These are phyloP conservation scores for Vitis labrusca DNA, from an alignment of 164 flowering plant species.

Conservation along the genomic window DNA sequence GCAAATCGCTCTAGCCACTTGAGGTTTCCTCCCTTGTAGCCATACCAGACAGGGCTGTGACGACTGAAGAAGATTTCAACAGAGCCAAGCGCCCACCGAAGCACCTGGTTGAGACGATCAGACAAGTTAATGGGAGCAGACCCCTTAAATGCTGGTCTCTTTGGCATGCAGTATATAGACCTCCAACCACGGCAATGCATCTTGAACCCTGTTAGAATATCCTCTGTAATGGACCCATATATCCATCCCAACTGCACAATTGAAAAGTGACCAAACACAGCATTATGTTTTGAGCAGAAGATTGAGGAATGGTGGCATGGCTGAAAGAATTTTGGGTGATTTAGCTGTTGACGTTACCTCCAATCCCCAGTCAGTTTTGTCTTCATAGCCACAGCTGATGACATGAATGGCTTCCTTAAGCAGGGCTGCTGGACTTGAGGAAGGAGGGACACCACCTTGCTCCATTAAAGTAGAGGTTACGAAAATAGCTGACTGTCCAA, in stretches of 20 bases:
- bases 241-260: constrained; percentile 87
- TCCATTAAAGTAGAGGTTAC: constrained; percentile 90
- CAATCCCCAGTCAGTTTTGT: constrained; percentile 90
- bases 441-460: constrained; percentile 93
- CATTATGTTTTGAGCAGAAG: too few relatives aligned
- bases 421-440: constrained; percentile 88
- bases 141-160: constrained; percentile 81
- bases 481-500: constrained; percentile 86
- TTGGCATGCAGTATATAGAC: constrained; percentile 90
- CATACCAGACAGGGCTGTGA: constrained; percentile 81
- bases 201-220: constrained; percentile 86
- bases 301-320: not conserved
- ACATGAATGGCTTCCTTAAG: constrained; percentile 98
- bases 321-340: not conserved
- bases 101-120: constrained; percentile 92
- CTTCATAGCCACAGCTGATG: constrained; percentile 97
- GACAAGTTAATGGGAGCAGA: constrained; percentile 92
- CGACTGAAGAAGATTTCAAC: constrained; percentile 92
- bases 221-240: constrained; percentile 89
- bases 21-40: constrained; percentile 78
- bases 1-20: constrained; percentile 86
- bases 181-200: constrained; percentile 99
- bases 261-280: not conserved
- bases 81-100: constrained; percentile 93
- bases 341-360: constrained; percentile 52